phyloP scores from a whole-genome alignment of 1,284 basidiomycete genomes.

The Mrakiaceae sp. region DNA sequence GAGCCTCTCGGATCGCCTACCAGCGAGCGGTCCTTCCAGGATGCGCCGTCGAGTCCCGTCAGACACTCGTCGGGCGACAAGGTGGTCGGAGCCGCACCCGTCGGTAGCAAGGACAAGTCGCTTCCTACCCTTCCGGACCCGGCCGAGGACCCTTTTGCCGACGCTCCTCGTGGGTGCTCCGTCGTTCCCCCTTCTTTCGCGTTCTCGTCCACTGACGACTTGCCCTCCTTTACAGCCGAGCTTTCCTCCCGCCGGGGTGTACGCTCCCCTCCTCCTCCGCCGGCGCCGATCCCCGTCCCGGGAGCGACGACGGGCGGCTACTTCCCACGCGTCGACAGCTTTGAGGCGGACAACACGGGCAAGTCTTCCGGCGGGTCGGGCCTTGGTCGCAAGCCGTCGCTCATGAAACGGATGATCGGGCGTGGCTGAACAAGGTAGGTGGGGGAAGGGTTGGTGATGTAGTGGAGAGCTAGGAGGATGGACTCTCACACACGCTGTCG shows the following conservation, averaged over 20 bases:
- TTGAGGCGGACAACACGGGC: not conserved
- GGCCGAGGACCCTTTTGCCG: not conserved
- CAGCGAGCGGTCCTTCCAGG: not conserved
- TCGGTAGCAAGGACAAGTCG: conserved; percentile 4
- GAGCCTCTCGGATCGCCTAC: not conserved
- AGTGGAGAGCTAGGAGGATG: too few relatives aligned
- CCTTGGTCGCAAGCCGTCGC: not conserved
- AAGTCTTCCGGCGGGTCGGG: not conserved
- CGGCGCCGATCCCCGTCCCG: conserved; percentile 5
- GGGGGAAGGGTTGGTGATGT: too few relatives aligned
- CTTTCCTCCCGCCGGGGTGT: not conserved
- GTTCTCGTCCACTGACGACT: not conserved
- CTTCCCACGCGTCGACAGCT: not conserved
- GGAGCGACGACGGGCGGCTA: not conserved
- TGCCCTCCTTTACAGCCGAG: not conserved
- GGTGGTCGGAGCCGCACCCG: not conserved
- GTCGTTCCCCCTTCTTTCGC: not conserved
- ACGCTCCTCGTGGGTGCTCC: not conserved
- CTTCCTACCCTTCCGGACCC: not conserved
- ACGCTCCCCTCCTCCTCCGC: not conserved
- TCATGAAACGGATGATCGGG: conserved; percentile 5
- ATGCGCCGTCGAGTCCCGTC: too few relatives aligned
- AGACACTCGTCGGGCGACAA: not conserved
- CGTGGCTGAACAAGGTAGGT: not conserved
- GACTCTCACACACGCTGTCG: too few relatives aligned